Evolutionary conservation across 768 basidiomycete species (phyloP), one percentile per base, ranked within the genome.

Genomic region (Trametes maxima): DNA sequence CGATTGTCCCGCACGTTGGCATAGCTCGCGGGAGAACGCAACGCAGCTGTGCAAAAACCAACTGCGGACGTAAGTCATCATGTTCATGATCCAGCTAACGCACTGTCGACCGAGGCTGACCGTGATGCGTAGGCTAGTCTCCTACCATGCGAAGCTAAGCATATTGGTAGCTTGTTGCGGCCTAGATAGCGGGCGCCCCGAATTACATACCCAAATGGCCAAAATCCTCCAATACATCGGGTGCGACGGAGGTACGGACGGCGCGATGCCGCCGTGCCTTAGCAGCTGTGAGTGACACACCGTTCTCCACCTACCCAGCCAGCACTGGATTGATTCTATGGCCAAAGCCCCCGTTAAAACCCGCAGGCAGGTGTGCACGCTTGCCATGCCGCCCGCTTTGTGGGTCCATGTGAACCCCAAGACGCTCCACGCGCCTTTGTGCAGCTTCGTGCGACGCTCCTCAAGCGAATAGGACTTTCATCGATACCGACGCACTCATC

Each of bases 401-500:
- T 45, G 24, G 43, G 42, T 54, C 53, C 53, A n/a, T 54, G 53
- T 33, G 43, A 54, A 54, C 5, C 10, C 12, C 14, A n/a, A 13
- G 10, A 33, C 17, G 11, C 42, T 1, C 13, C 25, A 24, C 24
- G 35, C 28, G 42, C 53, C 44, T 54, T 42, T 28, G 42, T 11
- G 35, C 24, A 5, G n/a, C n/a, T 22, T 17, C 6, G 21, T 8
- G 28, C 25, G 2, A 28, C 53, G 28, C 28, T 33, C 8, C 28
- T 33, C 28, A 8, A 33, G 28, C 28, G 3, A 3, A 3, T 33
- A 8, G 28, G 28, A 33, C 8, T 33, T 8, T 33, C 53, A 54
- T 54, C 53, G 43, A 54, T 45, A 33, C 19, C 40, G 35, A 14
- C 3, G 42, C 39, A 50, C 57, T 58, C 57, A 35, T 49, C 48